Percentiles rank a stretch among this genome's conserved stretches.
phyloP scores from a whole-genome alignment of 306 rosid genomes.

The Fragaria iinumae region DNA sequence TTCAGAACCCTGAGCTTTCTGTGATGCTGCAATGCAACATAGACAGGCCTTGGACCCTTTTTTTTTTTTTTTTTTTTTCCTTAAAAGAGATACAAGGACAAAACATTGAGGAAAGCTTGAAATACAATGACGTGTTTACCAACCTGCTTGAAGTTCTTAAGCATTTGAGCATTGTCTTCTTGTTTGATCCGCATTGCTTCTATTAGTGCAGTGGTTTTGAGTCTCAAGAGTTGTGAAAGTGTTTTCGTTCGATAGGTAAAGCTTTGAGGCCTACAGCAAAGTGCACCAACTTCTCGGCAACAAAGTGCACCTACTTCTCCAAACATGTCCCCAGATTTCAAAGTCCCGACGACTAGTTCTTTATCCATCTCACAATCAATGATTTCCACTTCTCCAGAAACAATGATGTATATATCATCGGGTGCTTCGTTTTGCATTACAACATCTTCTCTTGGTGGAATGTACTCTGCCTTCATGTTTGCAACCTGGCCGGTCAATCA shows the following conservation, averaged over 20 bases:
- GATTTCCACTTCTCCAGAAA: slow-evolving; percentile 85
- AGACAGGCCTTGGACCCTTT: neutral
- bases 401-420: slow-evolving; percentile 79
- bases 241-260: slow-evolving; percentile 76
- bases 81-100: neutral
- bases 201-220: slow-evolving; percentile 55
- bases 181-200: slow-evolving; percentile 59
- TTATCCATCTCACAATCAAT: slow-evolving; percentile 48
- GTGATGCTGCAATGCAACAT: slow-evolving; percentile 54
- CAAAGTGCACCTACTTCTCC: slow-evolving; percentile 88
- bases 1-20: slow-evolving; percentile 54
- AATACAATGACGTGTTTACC: neutral
- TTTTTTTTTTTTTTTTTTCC: too few relatives aligned
- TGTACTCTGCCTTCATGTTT: slow-evolving; percentile 81
- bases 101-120: neutral
- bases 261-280: slow-evolving; percentile 63
- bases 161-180: slow-evolving; percentile 52
- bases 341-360: slow-evolving; percentile 57
- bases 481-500: slow-evolving; percentile 61
- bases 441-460: slow-evolving; percentile 94
- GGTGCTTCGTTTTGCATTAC: slow-evolving; percentile 72
- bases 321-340: slow-evolving; percentile 63
- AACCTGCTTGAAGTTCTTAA: slow-evolving; percentile 76
- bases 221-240: slow-evolving; percentile 78
- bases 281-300: slow-evolving; percentile 73